Evolutionary conservation across 805 yeast species (phyloP).

Genomic region (Kuraishia floccosa): DNA sequence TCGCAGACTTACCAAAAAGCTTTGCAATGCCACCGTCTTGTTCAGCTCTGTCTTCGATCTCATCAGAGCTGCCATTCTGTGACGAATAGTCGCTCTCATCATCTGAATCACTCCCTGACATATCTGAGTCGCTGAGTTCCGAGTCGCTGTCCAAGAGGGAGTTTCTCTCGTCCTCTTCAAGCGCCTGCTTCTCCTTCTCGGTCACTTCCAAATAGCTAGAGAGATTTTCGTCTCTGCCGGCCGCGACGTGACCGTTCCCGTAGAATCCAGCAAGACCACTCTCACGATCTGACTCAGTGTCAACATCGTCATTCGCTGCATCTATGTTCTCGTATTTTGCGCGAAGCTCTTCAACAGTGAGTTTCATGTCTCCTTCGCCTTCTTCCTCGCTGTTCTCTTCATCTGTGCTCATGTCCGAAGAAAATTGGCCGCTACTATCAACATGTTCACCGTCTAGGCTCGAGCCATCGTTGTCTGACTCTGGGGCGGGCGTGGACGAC

Average conservation of each 20-base stretch:
- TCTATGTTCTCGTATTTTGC: conserved; percentile 44
- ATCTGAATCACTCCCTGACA: conserved; percentile 7
- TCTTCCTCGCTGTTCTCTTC: conserved; percentile 12
- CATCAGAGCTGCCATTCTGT: conserved; percentile 6
- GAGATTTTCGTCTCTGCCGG: not conserved
- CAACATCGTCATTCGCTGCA: too few relatives aligned
- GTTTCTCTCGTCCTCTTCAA: too few relatives aligned
- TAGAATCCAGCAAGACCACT: conserved; percentile 3
- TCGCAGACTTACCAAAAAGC: conserved; percentile 19
- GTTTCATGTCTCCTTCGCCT: conserved; percentile 29
- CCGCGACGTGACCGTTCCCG: conserved; percentile 1
- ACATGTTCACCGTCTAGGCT: too few relatives aligned
- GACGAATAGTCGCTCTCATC: conserved; percentile 7
- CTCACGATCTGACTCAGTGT: conserved; percentile 11
- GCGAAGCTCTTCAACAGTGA: conserved; percentile 44
- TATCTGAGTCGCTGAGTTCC: not conserved
- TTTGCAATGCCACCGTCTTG: conserved; percentile 27
- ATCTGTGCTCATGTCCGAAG: conserved; percentile 9
- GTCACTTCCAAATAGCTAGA: not conserved
- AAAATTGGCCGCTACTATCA: too few relatives aligned
- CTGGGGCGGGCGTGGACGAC: too few relatives aligned
- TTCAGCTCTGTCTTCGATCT: too few relatives aligned
- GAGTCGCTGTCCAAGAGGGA: too few relatives aligned
- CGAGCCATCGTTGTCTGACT: too few relatives aligned
- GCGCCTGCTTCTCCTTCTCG: conserved; percentile 3